Evolutionary conservation across 768 basidiomycete species (phyloP), one percentile per base, ranked within the genome.

Genomic region (Xerocomellus intermedius): DNA sequence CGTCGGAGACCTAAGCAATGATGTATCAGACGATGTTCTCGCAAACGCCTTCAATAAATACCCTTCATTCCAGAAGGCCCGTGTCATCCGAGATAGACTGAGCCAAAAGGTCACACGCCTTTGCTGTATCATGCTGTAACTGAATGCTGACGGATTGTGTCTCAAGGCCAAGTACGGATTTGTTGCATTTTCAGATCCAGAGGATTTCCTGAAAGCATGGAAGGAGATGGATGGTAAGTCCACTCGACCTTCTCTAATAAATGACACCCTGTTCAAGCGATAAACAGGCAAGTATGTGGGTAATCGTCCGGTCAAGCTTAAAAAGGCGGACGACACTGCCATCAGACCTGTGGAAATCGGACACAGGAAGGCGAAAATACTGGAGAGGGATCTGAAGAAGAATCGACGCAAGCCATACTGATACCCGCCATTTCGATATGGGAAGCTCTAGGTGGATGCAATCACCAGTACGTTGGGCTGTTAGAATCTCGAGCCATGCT

Each of bases 201-300:
- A 99, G 73, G 97, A 99, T 70, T 98, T 98, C 72, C 71, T 99
- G 53, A 95, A 86, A 68, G 96, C 96, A 17, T 99, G 96, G 96
- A 98, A 98, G 70, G 95, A 98, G 72, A 98, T 97, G 95, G 94
- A 98, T 71, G 96, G 95, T 91, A 62, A 35, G 89, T 69, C 2
- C 41, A 38, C 4, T 48, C 32, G 1, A 49, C 30, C 30, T 50
- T 52, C 10, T 42, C 5, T 13, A 3, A 26, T 22, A 13, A 9
- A 16, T 46, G 42, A 26, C 48, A 33, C 28, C 37, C 48, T n/a
- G 48, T 16, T 62, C 36, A 64, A 46, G 32, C 38, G 17, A 36
- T 26, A 14, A 38, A 74, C 44, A 87, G 95, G 95, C 59, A 98
- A 98, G 78, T 99, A 99, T 73, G 95, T 99, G 48, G 97, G 97